Conservation (phyloP, 768 basidiomycete species). For the Xerocomus spinulosus region DNA sequence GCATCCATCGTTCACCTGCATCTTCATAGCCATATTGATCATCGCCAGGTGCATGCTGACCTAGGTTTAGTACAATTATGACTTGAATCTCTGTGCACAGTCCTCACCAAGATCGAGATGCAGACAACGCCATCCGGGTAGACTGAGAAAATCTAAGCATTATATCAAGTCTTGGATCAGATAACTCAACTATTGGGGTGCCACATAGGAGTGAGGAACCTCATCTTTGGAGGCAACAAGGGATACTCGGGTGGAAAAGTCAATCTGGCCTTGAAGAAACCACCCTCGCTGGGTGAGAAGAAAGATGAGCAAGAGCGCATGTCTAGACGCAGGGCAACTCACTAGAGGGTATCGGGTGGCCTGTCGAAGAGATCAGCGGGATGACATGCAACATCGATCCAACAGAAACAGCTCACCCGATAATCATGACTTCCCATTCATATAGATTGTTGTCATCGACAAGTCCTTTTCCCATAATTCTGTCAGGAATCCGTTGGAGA, state of each 20-base stretch:
- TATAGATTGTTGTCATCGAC: constrained; percentile 93
- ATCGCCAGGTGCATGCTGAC: constrained; percentile 88
- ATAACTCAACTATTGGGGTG: constrained; percentile 87
- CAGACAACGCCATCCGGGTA: constrained; percentile 92
- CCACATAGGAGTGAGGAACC: constrained; percentile 92
- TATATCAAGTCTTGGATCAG: neutral
- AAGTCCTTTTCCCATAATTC: constrained; percentile 54
- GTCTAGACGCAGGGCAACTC: constrained; percentile 23
- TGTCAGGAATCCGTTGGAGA: constrained; percentile 33
- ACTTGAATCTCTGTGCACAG: neutral
- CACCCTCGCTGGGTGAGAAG: constrained; percentile 71
- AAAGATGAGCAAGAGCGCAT: constrained; percentile 1
- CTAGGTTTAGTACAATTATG: constrained; percentile 3
- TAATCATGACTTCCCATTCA: constrained; percentile 96
- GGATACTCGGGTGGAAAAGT: constrained; percentile 91
- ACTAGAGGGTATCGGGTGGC: constrained; percentile 92
- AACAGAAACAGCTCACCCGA: constrained; percentile 57
- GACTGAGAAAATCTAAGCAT: constrained; percentile 47
- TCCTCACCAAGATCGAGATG: constrained; percentile 84
- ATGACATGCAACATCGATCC: constrained; percentile 9
- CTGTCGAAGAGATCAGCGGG: constrained; percentile 39
- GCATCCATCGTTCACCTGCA: constrained; percentile 95
- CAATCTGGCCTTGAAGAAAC: constrained; percentile 88
- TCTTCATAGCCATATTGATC: constrained; percentile 98
- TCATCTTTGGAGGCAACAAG: constrained; percentile 90